Evolutionary conservation across 305 asterid genomes (phyloP).

Genomic region (Fraxinus paxiana): DNA sequence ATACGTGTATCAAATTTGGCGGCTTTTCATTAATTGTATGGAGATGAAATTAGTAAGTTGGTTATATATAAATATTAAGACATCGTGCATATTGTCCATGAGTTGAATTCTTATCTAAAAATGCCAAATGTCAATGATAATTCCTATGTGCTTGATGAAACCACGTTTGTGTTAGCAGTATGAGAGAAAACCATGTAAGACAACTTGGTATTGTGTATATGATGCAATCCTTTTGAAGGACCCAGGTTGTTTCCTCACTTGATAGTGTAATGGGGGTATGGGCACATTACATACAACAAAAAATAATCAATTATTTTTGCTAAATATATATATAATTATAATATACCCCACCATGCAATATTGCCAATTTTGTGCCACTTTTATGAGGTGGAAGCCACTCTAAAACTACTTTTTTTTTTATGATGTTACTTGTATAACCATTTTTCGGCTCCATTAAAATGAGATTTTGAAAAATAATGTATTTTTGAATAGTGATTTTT

Average conservation of each 20-base stretch:
- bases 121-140: neutral
- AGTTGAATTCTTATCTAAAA: neutral
- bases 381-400: slow-evolving; percentile 7
- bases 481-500: too few relatives aligned
- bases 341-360: neutral
- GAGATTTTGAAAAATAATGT: too few relatives aligned
- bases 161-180: neutral
- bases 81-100: neutral
- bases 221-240: neutral
- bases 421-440: neutral
- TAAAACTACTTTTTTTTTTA: neutral
- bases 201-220: neutral
- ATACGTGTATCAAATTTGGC: neutral
- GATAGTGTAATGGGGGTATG: slow-evolving; percentile 1
- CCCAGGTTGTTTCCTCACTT: neutral
- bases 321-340: neutral
- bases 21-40: neutral
- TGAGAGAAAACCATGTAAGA: neutral
- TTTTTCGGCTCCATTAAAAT: too few relatives aligned
- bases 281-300: neutral
- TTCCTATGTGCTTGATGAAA: slow-evolving; percentile 7
- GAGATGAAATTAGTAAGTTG: neutral
- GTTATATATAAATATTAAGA: neutral
- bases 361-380: neutral
- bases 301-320: neutral